These are phyloP conservation scores for Drosera capensis DNA, from an alignment of 148 eudicot genomes.

Conservation along the genomic window DNA sequence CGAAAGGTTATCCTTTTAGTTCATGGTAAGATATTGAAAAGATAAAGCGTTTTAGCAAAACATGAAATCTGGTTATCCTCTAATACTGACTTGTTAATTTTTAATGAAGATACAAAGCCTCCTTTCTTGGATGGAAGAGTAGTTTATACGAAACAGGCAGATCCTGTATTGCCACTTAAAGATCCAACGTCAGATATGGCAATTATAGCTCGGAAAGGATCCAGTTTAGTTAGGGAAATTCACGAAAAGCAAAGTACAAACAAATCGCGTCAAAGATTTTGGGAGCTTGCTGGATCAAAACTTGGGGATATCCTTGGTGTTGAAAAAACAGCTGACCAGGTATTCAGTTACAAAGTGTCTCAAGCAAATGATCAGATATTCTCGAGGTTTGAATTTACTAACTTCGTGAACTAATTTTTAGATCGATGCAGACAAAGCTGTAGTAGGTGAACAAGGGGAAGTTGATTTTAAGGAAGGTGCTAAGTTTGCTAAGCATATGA, in stretches of 20 bases:
- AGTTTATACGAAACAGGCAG: slow-evolving; percentile 94
- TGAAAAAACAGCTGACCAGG: slow-evolving; percentile 94
- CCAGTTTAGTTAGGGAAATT: slow-evolving; percentile 66
- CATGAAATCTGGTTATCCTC: not conserved
- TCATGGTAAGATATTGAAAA: slow-evolving; percentile 88
- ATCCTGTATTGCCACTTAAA: slow-evolving; percentile 83
- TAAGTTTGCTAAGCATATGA: slow-evolving; percentile 76
- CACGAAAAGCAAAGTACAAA: slow-evolving; percentile 82
- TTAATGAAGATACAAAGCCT: slow-evolving; percentile 71
- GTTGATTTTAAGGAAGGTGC: slow-evolving; percentile 92
- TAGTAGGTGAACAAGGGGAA: slow-evolving; percentile 90
- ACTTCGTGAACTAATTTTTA: slow-evolving; percentile 8
- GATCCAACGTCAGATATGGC: slow-evolving; percentile 99
- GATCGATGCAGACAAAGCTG: slow-evolving; percentile 95
- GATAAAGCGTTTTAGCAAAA: too few relatives aligned
- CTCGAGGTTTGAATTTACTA: slow-evolving; percentile 2
- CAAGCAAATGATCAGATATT: not conserved
- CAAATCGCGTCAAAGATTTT: slow-evolving; percentile 92
- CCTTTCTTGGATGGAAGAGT: slow-evolving; percentile 94
- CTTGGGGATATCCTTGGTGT: slow-evolving; percentile 98
- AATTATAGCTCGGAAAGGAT: slow-evolving; percentile 92
- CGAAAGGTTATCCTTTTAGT: slow-evolving; percentile 85
- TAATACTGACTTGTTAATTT: not conserved
- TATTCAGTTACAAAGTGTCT: slow-evolving; percentile 7
- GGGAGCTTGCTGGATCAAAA: slow-evolving; percentile 99